These are phyloP conservation scores for Phoma herbarum DNA, from an alignment of 2,329 filamentous ascomycete species.

Conservation along the genomic window DNA sequence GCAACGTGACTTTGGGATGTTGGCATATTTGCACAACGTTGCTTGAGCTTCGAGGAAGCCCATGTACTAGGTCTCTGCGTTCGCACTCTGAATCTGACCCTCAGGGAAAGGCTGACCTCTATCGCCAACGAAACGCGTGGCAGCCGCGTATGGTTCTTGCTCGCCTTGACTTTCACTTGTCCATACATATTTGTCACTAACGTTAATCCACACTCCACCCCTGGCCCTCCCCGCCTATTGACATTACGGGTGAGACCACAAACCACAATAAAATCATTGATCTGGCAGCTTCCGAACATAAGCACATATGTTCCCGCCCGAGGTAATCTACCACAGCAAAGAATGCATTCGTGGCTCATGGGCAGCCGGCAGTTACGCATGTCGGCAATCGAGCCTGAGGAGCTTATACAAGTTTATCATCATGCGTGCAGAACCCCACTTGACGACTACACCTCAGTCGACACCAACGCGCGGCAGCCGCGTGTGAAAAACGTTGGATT, in stretches of 20 bases:
- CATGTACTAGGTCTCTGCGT: neutral
- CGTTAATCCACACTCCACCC: neutral
- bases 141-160: neutral
- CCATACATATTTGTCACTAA: neutral
- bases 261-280: neutral
- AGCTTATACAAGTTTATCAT: neutral
- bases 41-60: no score
- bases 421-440: neutral
- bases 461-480: neutral
- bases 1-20: neutral
- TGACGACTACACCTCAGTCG: neutral
- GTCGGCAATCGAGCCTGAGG: neutral
- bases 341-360: neutral
- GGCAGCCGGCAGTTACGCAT: neutral
- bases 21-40: neutral
- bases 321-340: neutral
- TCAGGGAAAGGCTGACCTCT: neutral
- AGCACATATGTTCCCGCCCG: neutral
- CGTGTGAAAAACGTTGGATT: neutral
- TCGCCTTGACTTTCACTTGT: no score
- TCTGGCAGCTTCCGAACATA: neutral
- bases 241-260: no score
- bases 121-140: neutral
- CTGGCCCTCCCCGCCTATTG: no score
- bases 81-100: neutral